These are phyloP conservation scores for Ganoderma meredithae DNA, from an alignment of 1,284 basidiomycete genomes.

Conservation along the genomic window DNA sequence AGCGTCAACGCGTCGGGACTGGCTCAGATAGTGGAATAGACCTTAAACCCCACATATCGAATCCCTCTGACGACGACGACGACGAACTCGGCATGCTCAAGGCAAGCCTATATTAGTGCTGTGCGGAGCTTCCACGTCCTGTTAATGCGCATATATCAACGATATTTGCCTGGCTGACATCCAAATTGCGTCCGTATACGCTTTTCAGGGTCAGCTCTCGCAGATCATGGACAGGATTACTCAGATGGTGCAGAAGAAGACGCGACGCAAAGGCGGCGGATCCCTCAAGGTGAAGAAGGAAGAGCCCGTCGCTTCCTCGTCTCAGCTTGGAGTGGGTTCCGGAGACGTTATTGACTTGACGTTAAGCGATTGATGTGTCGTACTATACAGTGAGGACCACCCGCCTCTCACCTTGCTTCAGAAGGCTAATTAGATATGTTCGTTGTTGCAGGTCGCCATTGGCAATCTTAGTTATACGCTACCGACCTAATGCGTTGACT, in stretches of 20 bases:
- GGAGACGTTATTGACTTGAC: conserved; percentile 16
- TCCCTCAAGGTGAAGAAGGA: conserved; percentile 11
- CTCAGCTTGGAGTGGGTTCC: neutral
- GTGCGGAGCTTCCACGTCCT: neutral
- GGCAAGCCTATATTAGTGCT: neutral
- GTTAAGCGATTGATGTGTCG: conserved; percentile 11
- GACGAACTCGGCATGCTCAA: neutral
- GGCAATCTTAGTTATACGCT: too few relatives aligned
- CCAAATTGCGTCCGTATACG: neutral
- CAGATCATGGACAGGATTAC: neutral
- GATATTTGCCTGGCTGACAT: neutral
- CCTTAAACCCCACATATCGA: neutral
- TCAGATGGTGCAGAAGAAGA: conserved; percentile 2
- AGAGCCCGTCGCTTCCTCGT: neutral
- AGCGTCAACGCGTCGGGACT: neutral
- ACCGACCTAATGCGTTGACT: too few relatives aligned
- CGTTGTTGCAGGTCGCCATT: too few relatives aligned
- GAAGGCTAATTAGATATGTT: too few relatives aligned
- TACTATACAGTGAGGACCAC: too few relatives aligned
- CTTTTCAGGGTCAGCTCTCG: neutral
- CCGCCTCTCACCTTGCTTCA: too few relatives aligned
- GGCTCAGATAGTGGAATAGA: neutral
- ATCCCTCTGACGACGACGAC: neutral
- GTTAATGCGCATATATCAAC: too few relatives aligned
- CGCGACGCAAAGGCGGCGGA: neutral